Evolutionary conservation across 2,329 filamentous ascomycete genomes (phyloP), one percentile per base, ranked within the genome.

Genomic region (Colletotrichum echinochloae): DNA sequence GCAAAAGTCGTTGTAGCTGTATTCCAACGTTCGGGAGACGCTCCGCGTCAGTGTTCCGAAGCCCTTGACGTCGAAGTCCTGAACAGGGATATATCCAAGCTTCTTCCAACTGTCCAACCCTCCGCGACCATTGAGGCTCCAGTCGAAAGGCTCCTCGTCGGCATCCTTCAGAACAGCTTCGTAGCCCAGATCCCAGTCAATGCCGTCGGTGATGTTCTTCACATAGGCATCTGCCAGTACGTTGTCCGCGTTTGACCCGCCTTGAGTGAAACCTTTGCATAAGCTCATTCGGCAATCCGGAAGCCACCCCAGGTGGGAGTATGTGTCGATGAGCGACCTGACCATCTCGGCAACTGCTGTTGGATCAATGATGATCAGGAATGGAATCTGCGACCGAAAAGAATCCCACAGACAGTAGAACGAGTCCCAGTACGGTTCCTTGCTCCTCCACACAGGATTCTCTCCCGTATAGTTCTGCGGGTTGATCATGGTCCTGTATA

Each of bases 331-430:
- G 39, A 94, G 81, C 65, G 90, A 92, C 28, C 91, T 85, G 14
- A 94, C 84, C 87, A 94, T 92, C 65, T 87, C 81, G 0, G 89
- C 86, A 62, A 93, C 88, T 1, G 89, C 86, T 0, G 80, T 72
- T 0, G 92, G 91, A 74, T 94, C 92, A 1, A 92, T 71, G 28
- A 94, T 82, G 0, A 90, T 92, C 37, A 94, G 81, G 26, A 94
- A 86, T 0, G 91, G 91, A 57, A 93, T 87, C 68, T 92, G 90
- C 44, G 88, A 90, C 28, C 91, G 84, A 73, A 91, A 93, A 0
- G 87, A 88, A 74, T 94, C 91, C 91, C 91, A 94, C 5, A 93
- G 89, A 74, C 91, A 94, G 78, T 94, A 94, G 74, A 91, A 93
- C 0, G 90, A 92, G 77, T 94, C 91, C 75, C 91, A 94, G 75